phyloP scores from a whole-genome alignment of 768 basidiomycete genomes.

The Lactarius akahatsu region DNA sequence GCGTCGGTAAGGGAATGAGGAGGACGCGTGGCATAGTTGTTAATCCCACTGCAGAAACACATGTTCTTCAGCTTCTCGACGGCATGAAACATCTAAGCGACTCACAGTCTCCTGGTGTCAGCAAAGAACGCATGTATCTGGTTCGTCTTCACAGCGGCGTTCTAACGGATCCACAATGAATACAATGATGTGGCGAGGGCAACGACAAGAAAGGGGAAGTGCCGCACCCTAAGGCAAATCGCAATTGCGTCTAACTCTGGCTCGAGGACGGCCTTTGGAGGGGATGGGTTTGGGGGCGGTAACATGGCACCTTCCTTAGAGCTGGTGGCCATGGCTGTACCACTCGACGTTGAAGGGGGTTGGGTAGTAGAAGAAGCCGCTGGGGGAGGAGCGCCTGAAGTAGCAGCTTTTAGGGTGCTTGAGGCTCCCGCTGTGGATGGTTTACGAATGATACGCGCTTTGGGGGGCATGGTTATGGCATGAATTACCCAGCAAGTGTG shows the following conservation, averaged over 20 bases:
- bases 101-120: slow-evolving; percentile 64
- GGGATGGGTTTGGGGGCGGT: slow-evolving; percentile 49
- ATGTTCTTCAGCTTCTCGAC: background rate
- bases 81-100: slow-evolving; percentile 12
- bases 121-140: slow-evolving; percentile 70
- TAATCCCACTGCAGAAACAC: slow-evolving; percentile 54
- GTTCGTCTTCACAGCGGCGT: slow-evolving; percentile 66
- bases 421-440: slow-evolving; percentile 24
- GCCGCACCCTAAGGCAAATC: slow-evolving; percentile 55
- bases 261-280: slow-evolving; percentile 49
- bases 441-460: slow-evolving; percentile 42
- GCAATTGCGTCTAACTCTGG: slow-evolving; percentile 63
- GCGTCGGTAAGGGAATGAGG: slow-evolving; percentile 63
- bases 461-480: slow-evolving; percentile 44
- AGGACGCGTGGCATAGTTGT: slow-evolving; percentile 56
- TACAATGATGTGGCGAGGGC: background rate
- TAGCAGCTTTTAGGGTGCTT: slow-evolving; percentile 10
- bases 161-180: slow-evolving; percentile 36
- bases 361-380: slow-evolving; percentile 33
- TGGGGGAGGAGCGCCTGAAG: slow-evolving; percentile 10
- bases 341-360: slow-evolving; percentile 10
- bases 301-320: slow-evolving; percentile 45
- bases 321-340: background rate
- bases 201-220: background rate
- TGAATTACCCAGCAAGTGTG: background rate